Percentiles rank a stretch among this genome's conserved stretches.
Conservation (phyloP, 2,329 filamentous ascomycete species). For the Phialemoniopsis sp. region DNA sequence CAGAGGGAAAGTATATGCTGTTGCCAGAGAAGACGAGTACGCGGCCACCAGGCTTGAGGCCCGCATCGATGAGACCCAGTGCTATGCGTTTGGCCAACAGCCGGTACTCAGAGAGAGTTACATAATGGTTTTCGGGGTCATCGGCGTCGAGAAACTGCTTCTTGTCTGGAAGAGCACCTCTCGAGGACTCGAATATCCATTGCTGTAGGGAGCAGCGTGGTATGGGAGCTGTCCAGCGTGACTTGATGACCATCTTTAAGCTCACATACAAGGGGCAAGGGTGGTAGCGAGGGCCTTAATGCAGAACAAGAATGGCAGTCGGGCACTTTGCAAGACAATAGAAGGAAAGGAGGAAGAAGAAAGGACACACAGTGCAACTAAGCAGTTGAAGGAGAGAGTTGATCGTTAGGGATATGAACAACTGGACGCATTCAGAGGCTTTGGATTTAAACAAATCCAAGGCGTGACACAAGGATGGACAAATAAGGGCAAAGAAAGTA, state of each 20-base stretch:
- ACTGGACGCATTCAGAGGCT: too few species aligned
- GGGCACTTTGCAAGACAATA: too few species aligned
- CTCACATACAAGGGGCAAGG: too few species aligned
- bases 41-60: slow-evolving; percentile 63
- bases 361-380: too few species aligned
- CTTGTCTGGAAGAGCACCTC: slow-evolving; percentile 33
- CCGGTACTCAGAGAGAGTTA: slow-evolving; percentile 62
- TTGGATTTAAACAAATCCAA: too few species aligned
- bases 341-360: too few species aligned
- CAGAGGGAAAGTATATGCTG: slow-evolving; percentile 65
- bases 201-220: slow-evolving; percentile 46
- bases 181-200: slow-evolving; percentile 51
- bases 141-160: slow-evolving; percentile 60
- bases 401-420: too few species aligned
- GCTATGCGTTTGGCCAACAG: slow-evolving; percentile 70
- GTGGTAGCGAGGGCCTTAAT: too few species aligned
- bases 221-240: slow-evolving; percentile 38
- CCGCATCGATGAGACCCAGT: slow-evolving; percentile 59
- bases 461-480: too few species aligned
- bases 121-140: slow-evolving; percentile 60
- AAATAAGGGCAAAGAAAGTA: too few species aligned
- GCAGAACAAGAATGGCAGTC: too few species aligned
- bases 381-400: too few species aligned
- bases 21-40: slow-evolving; percentile 73
- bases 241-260: slow-evolving; percentile 38